phyloP scores from a whole-genome alignment of 371 early-diverging fungal species.

The Mucor racemosus region DNA sequence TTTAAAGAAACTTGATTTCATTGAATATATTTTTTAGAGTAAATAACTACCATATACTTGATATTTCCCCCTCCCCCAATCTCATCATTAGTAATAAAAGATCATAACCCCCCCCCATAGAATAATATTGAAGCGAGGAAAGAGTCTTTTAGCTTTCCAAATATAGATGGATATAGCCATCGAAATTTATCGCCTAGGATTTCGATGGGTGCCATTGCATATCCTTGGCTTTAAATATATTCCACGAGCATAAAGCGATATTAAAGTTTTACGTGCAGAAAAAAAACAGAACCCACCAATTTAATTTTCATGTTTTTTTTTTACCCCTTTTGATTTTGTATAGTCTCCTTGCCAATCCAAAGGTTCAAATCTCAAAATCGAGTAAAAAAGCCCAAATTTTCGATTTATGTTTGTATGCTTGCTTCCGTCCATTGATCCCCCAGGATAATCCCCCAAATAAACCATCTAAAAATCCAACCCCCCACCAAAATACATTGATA shows the following conservation, averaged over 20 bases:
- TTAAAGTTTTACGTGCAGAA: not conserved
- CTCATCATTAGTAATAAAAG: not conserved
- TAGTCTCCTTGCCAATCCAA: not conserved
- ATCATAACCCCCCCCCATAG: not conserved
- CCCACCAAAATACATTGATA: not conserved
- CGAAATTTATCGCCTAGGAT: not conserved
- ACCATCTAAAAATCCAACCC: not conserved
- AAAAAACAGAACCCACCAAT: not conserved
- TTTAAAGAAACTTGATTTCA: too few species aligned
- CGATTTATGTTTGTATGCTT: not conserved
- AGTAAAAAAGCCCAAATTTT: not conserved
- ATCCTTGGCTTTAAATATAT: not conserved
- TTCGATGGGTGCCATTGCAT: not conserved
- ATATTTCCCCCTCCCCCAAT: not conserved
- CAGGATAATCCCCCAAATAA: not conserved
- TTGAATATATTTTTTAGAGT: too few species aligned
- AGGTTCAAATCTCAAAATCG: not conserved
- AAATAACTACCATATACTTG: too few species aligned
- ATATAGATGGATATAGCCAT: not conserved
- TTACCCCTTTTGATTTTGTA: not conserved
- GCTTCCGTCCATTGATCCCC: not conserved
- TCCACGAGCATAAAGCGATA: conserved; percentile 4
- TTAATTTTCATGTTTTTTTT: not conserved
- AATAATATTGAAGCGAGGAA: not conserved
- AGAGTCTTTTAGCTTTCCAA: not conserved